Conservation (phyloP, 106 monocot species). For the Acanthochlamys bracteata region DNA sequence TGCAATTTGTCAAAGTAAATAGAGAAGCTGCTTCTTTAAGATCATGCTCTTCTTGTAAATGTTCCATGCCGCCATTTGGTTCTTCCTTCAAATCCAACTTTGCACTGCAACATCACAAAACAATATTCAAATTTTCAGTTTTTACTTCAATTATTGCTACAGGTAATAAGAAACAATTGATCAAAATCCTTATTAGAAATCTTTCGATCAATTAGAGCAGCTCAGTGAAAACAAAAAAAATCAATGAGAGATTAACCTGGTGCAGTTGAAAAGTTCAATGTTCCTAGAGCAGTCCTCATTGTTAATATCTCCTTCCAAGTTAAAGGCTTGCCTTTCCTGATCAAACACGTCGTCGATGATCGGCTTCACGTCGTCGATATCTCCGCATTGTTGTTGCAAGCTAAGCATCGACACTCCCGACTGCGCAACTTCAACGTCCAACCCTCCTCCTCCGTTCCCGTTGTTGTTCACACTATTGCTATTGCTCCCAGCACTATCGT, state of each 20-base stretch:
- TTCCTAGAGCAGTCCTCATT: conserved; percentile 12
- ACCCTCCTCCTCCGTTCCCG: not conserved
- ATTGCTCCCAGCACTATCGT: conserved; percentile 2
- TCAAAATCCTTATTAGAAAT: too few relatives aligned
- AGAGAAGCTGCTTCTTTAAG: conserved; percentile 25
- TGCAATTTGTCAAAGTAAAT: conserved; percentile 22
- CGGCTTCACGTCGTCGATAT: conserved; percentile 22
- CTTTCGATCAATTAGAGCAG: too few relatives aligned
- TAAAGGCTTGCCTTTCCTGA: conserved; percentile 1
- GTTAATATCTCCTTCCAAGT: not conserved
- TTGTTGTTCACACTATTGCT: not conserved
- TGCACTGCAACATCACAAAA: not conserved
- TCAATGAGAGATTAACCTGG: not conserved
- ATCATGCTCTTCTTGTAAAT: conserved; percentile 30
- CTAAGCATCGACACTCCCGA: conserved; percentile 2
- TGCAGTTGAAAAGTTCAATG: not conserved
- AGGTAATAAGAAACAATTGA: too few relatives aligned
- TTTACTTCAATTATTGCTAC: too few relatives aligned
- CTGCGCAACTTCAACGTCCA: conserved; percentile 4
- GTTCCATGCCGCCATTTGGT: conserved; percentile 4
- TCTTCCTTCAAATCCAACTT: not conserved
- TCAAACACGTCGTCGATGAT: conserved; percentile 25
- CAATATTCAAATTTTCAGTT: too few relatives aligned
- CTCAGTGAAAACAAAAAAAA: too few relatives aligned
- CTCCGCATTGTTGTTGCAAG: conserved; percentile 2